Percentiles rank a stretch among this genome's conserved stretches.
Conservation (phyloP, 2,329 filamentous ascomycete genomes). For the Pseudonectria buxi region DNA sequence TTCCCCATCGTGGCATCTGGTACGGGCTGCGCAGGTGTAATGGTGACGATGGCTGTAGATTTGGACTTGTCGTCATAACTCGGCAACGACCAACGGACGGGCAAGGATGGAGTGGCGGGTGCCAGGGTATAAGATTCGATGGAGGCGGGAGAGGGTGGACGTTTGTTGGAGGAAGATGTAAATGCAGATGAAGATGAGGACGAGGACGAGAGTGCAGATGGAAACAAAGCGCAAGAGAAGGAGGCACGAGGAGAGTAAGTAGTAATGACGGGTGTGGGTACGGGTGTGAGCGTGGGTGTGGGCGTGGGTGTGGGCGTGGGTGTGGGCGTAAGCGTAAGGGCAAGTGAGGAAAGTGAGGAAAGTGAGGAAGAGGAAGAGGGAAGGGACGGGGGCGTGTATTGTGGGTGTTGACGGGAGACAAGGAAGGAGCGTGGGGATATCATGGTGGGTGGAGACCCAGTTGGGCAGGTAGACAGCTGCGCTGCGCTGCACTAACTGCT, state of each 20-base stretch:
- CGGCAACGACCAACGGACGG: conserved; percentile 16
- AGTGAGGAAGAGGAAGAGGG: conserved; percentile 15
- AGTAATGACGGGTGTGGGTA: no score
- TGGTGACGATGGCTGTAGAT: conserved; percentile 17
- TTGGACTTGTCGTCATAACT: conserved; percentile 24
- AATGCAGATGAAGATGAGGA: conserved; percentile 6
- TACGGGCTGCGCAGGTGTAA: conserved; percentile 15
- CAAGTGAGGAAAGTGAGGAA: no score
- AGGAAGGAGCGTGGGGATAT: conserved; percentile 24
- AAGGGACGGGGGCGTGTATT: conserved; percentile 5
- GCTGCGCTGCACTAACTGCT: not conserved
- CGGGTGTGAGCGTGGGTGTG: no score
- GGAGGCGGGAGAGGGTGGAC: conserved; percentile 8
- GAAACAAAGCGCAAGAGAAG: conserved; percentile 10
- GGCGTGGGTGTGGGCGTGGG: no score
- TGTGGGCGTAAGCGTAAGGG: no score
- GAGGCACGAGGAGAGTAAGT: not conserved
- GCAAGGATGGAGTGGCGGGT: conserved; percentile 3
- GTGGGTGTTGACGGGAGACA: conserved; percentile 17
- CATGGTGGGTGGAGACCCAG: conserved; percentile 15
- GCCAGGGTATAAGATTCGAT: not conserved
- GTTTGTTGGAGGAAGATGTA: conserved; percentile 11
- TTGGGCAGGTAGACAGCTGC: not conserved
- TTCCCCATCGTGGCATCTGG: conserved; percentile 29
- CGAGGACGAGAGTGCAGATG: conserved; percentile 8